Base-by-base conservation (phyloP, 805 yeast species). In the Kuraishia hungarica region DNA sequence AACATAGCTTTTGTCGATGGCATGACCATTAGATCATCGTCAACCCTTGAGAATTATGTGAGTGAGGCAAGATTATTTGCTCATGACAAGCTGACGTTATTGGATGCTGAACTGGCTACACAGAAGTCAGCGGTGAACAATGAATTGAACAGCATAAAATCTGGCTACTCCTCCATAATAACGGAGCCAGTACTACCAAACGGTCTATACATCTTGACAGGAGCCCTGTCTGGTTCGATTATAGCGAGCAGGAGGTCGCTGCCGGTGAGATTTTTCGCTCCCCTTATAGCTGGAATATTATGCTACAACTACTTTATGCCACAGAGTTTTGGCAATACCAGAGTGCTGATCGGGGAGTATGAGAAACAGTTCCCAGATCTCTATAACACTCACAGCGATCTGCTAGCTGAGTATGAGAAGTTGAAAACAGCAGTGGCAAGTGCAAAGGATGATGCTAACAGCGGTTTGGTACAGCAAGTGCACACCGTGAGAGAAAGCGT, bases 151-250 rank as follows among this genome's bases (percentile, higher is more conserved):
- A 61, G 62, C 21, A 55, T 78, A 2, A 61, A 65, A 39, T 54
- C 56, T n/a, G 67, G 65, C 51, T 67, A 75, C 52, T 58, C 70
- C 23, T 58, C 69, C 6, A 54, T 74, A 29, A 72, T 81, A 20
- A 72, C 67, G 53, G 87, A 82, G 59, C 82, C 84, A 6, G 68
- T 81, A 2, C 72, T 84, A 55, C 89, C 89, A 20, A 72, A 73
- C 49, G 64, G 78, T 48, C 75, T 83, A 52, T 78, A 80, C 61
- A 78, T 83, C 5, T 67, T 84, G 47, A 82, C 87, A 0, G 72
- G 78, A 5, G 68, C 84, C 2, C 75, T 84, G 58, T 62, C 81
- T 1, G 86, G 87, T 13, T 81, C 87, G 2, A 78, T 84, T 55
- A 57, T 80, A 39, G 80, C 74, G 17, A 73, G 75, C 56, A 77